phyloP scores from a whole-genome alignment of 2,329 filamentous ascomycete species.

The Trichoderma cornu-damae region DNA sequence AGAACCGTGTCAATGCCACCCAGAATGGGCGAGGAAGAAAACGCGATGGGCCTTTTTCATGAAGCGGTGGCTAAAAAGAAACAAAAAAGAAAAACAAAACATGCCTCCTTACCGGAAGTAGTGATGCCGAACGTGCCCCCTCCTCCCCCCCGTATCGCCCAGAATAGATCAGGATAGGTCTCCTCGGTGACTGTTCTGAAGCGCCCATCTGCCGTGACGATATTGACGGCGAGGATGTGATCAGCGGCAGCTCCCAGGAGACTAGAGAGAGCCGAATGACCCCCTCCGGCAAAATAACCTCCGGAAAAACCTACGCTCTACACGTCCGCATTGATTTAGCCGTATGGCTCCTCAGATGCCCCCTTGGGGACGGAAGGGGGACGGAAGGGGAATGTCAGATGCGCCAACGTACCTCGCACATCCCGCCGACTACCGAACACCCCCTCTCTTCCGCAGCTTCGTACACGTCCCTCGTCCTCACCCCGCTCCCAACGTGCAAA shows the following conservation, averaged over 20 bases:
- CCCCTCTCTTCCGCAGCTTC: constrained; percentile 52
- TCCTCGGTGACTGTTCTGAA: constrained; percentile 38
- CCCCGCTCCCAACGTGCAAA: too few relatives aligned
- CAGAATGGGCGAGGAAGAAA: too few relatives aligned
- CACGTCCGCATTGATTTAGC: neutral
- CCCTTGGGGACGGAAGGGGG: too few relatives aligned
- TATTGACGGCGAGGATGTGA: constrained; percentile 44
- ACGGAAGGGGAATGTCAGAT: neutral
- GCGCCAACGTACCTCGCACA: constrained; percentile 35
- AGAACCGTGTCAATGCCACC: too few relatives aligned
- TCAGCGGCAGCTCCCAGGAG: constrained; percentile 45
- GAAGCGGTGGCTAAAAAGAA: too few relatives aligned
- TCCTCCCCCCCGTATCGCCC: constrained; percentile 46
- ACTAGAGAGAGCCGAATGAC: neutral
- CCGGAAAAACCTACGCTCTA: constrained; percentile 54
- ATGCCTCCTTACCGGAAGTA: constrained; percentile 27
- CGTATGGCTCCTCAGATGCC: neutral
- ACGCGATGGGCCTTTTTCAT: too few relatives aligned
- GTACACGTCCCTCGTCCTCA: constrained; percentile 28
- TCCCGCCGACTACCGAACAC: constrained; percentile 52
- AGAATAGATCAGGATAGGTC: constrained; percentile 40
- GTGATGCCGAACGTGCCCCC: constrained; percentile 24
- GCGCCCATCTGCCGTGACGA: constrained; percentile 43
- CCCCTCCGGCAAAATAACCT: constrained; percentile 49
- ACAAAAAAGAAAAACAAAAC: too few relatives aligned